Evolutionary conservation across 2,329 filamentous ascomycete species (phyloP).

Genomic region (Phoma herbarum): DNA sequence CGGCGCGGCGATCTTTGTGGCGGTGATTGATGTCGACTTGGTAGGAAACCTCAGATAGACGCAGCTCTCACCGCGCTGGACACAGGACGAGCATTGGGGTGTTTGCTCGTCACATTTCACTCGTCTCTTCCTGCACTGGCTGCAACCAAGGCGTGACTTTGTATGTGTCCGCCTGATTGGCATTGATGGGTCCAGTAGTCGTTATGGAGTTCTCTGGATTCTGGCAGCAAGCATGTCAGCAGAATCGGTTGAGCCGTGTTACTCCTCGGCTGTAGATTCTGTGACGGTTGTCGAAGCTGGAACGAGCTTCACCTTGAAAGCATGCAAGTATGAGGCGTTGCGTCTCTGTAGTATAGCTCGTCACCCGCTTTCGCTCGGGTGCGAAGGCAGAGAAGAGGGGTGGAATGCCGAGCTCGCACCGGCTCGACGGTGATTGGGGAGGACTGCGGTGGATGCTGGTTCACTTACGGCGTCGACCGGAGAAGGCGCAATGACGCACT

Average conservation of each 20-base stretch:
- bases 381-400: not conserved
- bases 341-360: not conserved
- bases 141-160: slow-evolving; percentile 27
- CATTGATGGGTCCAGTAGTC: slow-evolving; percentile 12
- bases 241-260: not conserved
- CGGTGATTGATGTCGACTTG: slow-evolving; percentile 1
- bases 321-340: not conserved
- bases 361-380: not conserved
- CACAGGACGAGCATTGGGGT: slow-evolving; percentile 20
- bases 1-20: not conserved
- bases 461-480: not conserved
- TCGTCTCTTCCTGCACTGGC: slow-evolving; percentile 25
- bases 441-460: not conserved
- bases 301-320: not conserved
- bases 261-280: not conserved
- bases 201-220: not conserved
- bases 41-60: slow-evolving; percentile 17
- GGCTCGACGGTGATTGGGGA: slow-evolving; percentile 4
- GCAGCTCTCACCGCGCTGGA: slow-evolving; percentile 18
- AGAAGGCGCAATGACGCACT: slow-evolving; percentile 15
- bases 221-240: slow-evolving; percentile 3
- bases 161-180: slow-evolving; percentile 21
- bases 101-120: slow-evolving; percentile 26
- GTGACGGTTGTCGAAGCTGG: not conserved
- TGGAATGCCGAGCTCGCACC: slow-evolving; percentile 3